A percentile compares a stretch with the other conserved stretches of the same genome.
Conservation (phyloP, 768 basidiomycete species). For the Suillus spraguei region DNA sequence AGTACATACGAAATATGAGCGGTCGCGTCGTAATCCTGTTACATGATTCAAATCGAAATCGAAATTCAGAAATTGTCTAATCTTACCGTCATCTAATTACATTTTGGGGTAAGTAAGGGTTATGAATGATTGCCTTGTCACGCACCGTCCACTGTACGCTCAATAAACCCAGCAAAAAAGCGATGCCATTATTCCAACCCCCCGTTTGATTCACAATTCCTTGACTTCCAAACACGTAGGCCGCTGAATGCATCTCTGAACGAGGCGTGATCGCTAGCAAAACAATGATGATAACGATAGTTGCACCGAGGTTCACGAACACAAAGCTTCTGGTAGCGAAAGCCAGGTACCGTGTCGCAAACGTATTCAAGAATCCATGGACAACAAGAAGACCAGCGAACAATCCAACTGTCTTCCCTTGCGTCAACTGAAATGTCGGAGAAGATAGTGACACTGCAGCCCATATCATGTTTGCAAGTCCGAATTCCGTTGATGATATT, state of each 20-base stretch:
- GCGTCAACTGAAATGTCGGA: slow-evolving; percentile 11
- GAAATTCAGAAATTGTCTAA: background rate
- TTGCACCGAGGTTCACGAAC: slow-evolving; percentile 85
- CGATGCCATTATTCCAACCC: slow-evolving; percentile 76
- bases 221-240: slow-evolving; percentile 75
- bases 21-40: slow-evolving; percentile 76
- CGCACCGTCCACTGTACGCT: slow-evolving; percentile 88
- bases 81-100: slow-evolving; percentile 56
- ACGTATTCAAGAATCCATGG: slow-evolving; percentile 70
- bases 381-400: slow-evolving; percentile 76
- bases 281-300: slow-evolving; percentile 82
- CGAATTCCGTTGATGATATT: slow-evolving; percentile 85
- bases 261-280: slow-evolving; percentile 75
- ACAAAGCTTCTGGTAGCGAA: slow-evolving; percentile 76
- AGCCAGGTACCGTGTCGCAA: slow-evolving; percentile 77
- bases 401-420: slow-evolving; percentile 77
- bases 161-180: slow-evolving; percentile 83
- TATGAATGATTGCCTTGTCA: slow-evolving; percentile 6
- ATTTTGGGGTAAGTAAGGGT: background rate
- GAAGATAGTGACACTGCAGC: slow-evolving; percentile 52
- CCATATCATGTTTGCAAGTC: slow-evolving; percentile 77
- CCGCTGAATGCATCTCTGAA: slow-evolving; percentile 77
- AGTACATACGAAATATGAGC: slow-evolving; percentile 75
- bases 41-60: background rate
- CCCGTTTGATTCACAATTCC: slow-evolving; percentile 82